Evolutionary conservation across 805 yeast species (phyloP), one percentile per base, ranked within the genome.

Genomic region (Wickerhamiella siamensis): DNA sequence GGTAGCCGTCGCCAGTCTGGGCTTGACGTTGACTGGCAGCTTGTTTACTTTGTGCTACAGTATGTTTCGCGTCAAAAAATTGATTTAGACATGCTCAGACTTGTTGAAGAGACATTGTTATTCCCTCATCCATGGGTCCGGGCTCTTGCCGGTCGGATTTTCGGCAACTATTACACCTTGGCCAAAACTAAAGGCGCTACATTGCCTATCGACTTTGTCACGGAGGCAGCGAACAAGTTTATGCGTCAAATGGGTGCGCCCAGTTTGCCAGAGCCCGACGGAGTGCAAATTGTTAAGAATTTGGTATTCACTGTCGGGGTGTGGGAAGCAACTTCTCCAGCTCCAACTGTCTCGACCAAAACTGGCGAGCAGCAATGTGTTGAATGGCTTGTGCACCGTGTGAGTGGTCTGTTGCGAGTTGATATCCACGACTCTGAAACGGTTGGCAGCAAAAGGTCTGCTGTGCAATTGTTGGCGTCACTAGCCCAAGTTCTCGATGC

Each of bases 91-190:
- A 16, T 20, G 0, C 51, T 71, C 86, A 50, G 57, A 2, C 56
- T 60, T 15, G 59, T 80, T 2, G 64, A 73, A 19, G 70, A 68
- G 3, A 60, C 75, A 22, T 65, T 86, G 41, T 63, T 87, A 40
- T 87, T 74, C 56, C 96, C 96, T 2, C 96, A 87, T 59, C 69
- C 91, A 1, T 87, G 97, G 97, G 80, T 87, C 5, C 73, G 96
- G 51, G 65, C 80, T 44, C 62, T 71, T 4, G 65, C 93, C 1
- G 62, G 78, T 5, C 66, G 87, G 41, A 62, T 83, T 27, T 57
- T 77, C 32, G 77, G 79, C 1, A 53, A 60, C 1, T 55, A 80
- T 39, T 62, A 82, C 43, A 53, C 69, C 6, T 65, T 69, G 39
- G 36, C 51, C 22, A 60, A 64, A 29, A 51, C 55, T 14, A 43